Base-by-base conservation (phyloP, 495 filamentous ascomycete species). In the Bacidia gigantensis region DNA sequence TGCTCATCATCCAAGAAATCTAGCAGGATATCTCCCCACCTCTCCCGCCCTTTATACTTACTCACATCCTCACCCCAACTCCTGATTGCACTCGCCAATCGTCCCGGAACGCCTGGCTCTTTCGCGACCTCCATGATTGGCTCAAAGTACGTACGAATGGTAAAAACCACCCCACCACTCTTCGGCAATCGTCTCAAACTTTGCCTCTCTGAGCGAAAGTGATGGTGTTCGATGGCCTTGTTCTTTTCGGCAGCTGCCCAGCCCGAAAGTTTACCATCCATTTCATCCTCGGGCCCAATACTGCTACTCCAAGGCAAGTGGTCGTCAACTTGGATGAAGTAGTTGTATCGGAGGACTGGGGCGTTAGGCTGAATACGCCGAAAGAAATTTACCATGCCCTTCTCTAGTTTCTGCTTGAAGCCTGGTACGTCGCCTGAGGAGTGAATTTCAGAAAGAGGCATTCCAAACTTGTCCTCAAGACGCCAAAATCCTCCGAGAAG, bases 61-160 rank as follows among this genome's bases (percentile, higher is more conserved):
- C 77, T 75, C 10, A 94, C 88, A 73, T 92, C 84, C 46, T 87
- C 81, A 1, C 83, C 84, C 89, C 88, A 94, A 67, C 86, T 93
- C 53, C 89, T 67, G 11, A 89, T 65, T 22, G 81, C 85, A 53
- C 77, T 80, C 26, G 84, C 84, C 62, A 89, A 61, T 43, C 85
- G 58, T 0, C 84, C 84, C 0, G 85, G 83, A 7, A 87, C 82
- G 60, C 79, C 83, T 17, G 74, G 73, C 68, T 88, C 83, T 66
- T 81, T 68, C 0, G 65, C 76, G 55, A 88, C 72, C 46, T 77
- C 78, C 14, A 68, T 78, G 49, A 88, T 67, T 0, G 82, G 83
- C 55, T 82, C 76, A 59, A 88, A 87, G 64, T 88, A 88, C 12
- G 85, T 88, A 42, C 85, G 63, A 58, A 88, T 87, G 0, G 84